Base-by-base conservation (phyloP, 768 basidiomycete species). In the Exsudoporus frostii region DNA sequence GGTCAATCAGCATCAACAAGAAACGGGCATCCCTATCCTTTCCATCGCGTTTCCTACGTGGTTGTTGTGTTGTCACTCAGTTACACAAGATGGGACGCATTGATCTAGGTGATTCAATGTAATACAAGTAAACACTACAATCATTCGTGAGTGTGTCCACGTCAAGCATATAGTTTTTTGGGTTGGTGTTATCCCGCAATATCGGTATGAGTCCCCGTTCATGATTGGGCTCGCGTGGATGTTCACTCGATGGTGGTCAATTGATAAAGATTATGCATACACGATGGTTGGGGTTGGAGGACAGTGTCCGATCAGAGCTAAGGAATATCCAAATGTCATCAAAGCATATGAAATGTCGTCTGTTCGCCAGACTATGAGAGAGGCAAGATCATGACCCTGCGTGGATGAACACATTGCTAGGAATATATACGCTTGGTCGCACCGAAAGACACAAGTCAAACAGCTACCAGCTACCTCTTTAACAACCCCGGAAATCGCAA, bases 401-500 rank as follows among this genome's bases (percentile, higher is more conserved):
- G n/a, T n/a, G n/a, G n/a, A n/a, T n/a, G n/a, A n/a, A n/a, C n/a
- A n/a, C n/a, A n/a, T n/a, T n/a, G n/a, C n/a, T n/a, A n/a, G n/a
- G n/a, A n/a, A n/a, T n/a, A n/a, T n/a, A n/a, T n/a, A n/a, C n/a
- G n/a, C n/a, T n/a, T n/a, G n/a, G n/a, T n/a, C n/a, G n/a, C n/a
- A n/a, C n/a, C n/a, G 13, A 36, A n/a, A 10, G 15, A 24, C 10
- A 41, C 40, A 24, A 41, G 40, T 8, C 15, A 41, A 41, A n/a
- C n/a, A n/a, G n/a, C n/a, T n/a, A n/a, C 38, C 20, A 24, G 13
- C 36, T 30, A 54, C 37, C 5, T 11, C 22, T 2, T 15, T 33
- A n/a, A 20, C 57, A 54, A 4, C 27, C 17, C 29, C 48, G 65
- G 67, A 55, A 68, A 69, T 2, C 36, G 55, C 47, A 68, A 0